Base-by-base conservation (phyloP, 306 rosid genomes). In the Vigna mungo region DNA sequence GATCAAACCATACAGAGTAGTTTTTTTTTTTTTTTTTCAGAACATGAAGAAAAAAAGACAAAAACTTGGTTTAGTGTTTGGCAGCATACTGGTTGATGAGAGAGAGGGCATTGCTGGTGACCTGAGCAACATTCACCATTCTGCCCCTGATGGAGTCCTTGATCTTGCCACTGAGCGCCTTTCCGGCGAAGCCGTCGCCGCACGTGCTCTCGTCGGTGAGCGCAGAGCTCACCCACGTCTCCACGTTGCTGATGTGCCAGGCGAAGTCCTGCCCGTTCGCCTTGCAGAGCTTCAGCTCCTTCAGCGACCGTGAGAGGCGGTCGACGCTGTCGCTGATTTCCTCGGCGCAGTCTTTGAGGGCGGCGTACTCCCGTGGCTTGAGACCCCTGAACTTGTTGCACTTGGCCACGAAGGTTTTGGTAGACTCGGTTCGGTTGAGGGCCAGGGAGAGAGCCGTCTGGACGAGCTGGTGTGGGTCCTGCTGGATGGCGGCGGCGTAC, bases 191-290 rank as follows among this genome's bases (percentile, higher is more conserved):
- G 2, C 88, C 88, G 67, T 85, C 88, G 7, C 78, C 17, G 39
- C 88, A 85, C 6, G 88, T 85, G 14, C 9, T 58, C 2, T 66
- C 84, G 59, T 85, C 88, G 1, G 88, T 85, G 59, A 85, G 58
- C 0, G 86, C 88, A 0, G 86, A 34, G 4, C 86, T 82, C 0
- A 85, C 88, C 88, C 88, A 85, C 0, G 88, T 85, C 75, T 85
- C 88, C 4, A 85, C 86, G 61, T 85, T 85, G 41, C 88, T 85
- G 5, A 85, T 85, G 34, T 85, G 88, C 88, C 88, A 85, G 1
- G 12, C n/a, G 55, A 85, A 85, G 18, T 85, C 88, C 54, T 71
- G 20, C 0, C 82, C 86, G 0, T 76, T 71, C 0, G 46, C 12
- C 7, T 52, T 71, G 58, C 88, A 85, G 1, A 85, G 61, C 16